Evolutionary conservation across 208 protist species (phyloP).

Genomic region (Porcisia hertigi): DNA sequence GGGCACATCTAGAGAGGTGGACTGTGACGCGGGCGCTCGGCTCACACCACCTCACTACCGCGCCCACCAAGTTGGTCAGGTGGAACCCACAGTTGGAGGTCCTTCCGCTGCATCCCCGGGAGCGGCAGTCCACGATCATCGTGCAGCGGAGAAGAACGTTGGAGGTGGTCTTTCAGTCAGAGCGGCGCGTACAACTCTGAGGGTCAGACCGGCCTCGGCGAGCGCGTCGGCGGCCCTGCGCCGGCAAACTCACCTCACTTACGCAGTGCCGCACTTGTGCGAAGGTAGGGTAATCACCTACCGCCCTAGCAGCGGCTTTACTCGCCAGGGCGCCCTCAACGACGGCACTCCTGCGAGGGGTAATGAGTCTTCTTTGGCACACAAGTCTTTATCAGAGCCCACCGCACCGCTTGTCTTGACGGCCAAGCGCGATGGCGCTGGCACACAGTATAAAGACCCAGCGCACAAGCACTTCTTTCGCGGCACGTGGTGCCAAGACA

Average conservation of each 20-base stretch:
- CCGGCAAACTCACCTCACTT: conserved; percentile 6
- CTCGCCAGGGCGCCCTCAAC: neutral
- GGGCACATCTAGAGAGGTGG: neutral
- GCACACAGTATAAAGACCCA: conserved; percentile 44
- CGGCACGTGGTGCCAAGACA: conserved; percentile 57
- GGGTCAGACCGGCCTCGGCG: neutral
- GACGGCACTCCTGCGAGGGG: neutral
- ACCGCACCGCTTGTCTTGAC: neutral
- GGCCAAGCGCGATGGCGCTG: conserved; percentile 30
- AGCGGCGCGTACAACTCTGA: neutral
- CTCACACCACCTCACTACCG: conserved; percentile 15
- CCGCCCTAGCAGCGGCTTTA: conserved; percentile 14
- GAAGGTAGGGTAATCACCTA: conserved; percentile 27
- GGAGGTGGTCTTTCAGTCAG: neutral
- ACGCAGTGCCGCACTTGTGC: conserved; percentile 29
- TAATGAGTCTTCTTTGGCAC: neutral
- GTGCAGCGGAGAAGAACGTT: neutral
- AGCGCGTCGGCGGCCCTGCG: neutral
- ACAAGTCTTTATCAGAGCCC: neutral
- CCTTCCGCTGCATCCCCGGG: neutral
- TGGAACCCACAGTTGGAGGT: neutral
- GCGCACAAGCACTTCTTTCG: conserved; percentile 34
- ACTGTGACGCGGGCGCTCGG: neutral
- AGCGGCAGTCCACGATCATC: neutral
- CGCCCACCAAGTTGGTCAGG: conserved; percentile 16